Evolutionary conservation across 768 basidiomycete genomes (phyloP), one percentile per base, ranked within the genome.

Genomic region (Leccinum disarticulatum): DNA sequence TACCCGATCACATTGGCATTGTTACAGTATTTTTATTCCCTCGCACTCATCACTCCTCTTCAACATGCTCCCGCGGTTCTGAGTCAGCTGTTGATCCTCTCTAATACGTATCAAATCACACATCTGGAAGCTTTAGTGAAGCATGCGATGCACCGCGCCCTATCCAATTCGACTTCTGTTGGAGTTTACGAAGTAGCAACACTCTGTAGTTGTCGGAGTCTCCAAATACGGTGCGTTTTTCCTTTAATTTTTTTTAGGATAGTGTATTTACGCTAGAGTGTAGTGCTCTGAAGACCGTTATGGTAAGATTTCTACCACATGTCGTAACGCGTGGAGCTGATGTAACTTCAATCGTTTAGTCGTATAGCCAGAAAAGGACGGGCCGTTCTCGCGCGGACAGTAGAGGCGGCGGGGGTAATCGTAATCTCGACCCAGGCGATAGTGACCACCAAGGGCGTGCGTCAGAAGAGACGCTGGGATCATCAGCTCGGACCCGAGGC

Each of bases 111-210:
- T 74, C 79, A 85, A 43, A 80, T 97, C 55, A 71, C 80, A 3
- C 87, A 95, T 69, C 77, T 99, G 19, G 84, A 87, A 63, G 79
- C 77, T 6, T 78, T 95, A 22, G 92, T 93, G n/a, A 90, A 90
- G 65, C 95, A 98, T 72, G 92, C 94, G 5, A 92, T 98, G 87
- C 96, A 98, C 69, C 86, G 88, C 22, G 84, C 89, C 15, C 74
- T 98, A 31, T 90, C 88, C 33, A 91, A 92, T 67, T 83, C 86
- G 30, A 92, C 89, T 13, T 92, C 91, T 28, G 91, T 95, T 19
- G 91, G 90, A 28, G 90, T 98, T 48, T 98, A 98, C 70, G 95
- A 97, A 72, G 94, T 97, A 10, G 93, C 95, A 9, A 96, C 95
- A 3, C 77, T 98, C 4, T 94, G 93, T 69, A 91, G 86, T 63